phyloP scores from a whole-genome alignment of 257 asterid species.

The Solanum ossicruentum region DNA sequence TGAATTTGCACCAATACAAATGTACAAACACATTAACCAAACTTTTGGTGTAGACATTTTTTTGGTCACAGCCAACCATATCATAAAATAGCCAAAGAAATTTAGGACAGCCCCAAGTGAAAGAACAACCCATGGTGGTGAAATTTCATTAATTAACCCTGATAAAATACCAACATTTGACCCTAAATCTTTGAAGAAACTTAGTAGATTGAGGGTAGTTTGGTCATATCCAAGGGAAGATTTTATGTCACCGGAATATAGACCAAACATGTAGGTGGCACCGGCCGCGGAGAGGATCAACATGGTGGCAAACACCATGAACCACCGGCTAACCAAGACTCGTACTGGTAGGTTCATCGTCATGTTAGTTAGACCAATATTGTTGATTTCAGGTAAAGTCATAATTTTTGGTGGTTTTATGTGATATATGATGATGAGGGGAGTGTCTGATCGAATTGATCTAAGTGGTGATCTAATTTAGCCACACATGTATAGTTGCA shows the following conservation, averaged over 20 bases:
- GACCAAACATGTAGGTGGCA: constrained; percentile 77
- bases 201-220: constrained; percentile 59
- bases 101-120: constrained; percentile 55
- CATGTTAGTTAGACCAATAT: background rate
- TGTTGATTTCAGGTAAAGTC: constrained; percentile 15
- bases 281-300: constrained; percentile 71
- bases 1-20: constrained; percentile 72
- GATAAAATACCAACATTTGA: constrained; percentile 59
- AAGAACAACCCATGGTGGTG: constrained; percentile 85
- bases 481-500: background rate
- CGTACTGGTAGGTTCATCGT: constrained; percentile 16
- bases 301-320: constrained; percentile 59
- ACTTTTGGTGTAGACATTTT: constrained; percentile 40
- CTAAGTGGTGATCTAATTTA: background rate
- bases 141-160: constrained; percentile 68
- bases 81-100: constrained; percentile 75
- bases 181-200: constrained; percentile 73
- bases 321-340: constrained; percentile 56
- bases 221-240: constrained; percentile 54
- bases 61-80: constrained; percentile 63
- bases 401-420: background rate
- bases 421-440: background rate
- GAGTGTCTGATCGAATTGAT: background rate
- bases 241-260: constrained; percentile 46
- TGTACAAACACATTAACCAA: constrained; percentile 74